These are phyloP conservation scores for Crithidia mellificae DNA, from an alignment of 208 protist genomes.

Conservation along the genomic window DNA sequence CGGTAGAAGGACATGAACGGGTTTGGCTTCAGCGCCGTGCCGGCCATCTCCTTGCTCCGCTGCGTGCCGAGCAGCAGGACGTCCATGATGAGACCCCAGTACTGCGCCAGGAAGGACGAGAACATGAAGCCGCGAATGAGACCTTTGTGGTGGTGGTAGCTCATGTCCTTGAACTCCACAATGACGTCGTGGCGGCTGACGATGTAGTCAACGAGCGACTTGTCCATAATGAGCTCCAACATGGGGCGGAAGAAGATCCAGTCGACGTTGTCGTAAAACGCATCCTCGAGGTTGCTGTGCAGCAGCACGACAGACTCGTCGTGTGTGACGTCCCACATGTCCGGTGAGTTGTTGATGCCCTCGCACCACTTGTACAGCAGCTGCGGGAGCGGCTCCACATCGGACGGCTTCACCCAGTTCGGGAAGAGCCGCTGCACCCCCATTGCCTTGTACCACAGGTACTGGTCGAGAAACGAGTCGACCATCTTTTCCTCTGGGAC, in stretches of 20 bases:
- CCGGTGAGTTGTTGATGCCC: constrained; percentile 99
- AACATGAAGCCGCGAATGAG: constrained; percentile 99
- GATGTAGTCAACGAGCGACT: constrained; percentile 99
- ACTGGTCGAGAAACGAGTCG: constrained; percentile 99
- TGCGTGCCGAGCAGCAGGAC: constrained; percentile 98
- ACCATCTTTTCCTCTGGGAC: constrained; percentile 99
- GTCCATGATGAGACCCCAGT: constrained; percentile 99
- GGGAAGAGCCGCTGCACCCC: constrained; percentile 99
- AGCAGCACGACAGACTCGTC: constrained; percentile 99
- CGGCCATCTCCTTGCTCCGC: constrained; percentile 98
- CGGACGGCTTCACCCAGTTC: constrained; percentile 99
- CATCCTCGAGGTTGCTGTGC: constrained; percentile 96
- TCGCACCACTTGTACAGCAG: constrained; percentile 99
- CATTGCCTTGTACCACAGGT: constrained; percentile 99
- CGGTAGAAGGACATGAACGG: constrained; percentile 97
- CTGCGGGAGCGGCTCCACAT: constrained; percentile 98
- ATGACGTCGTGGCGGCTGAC: constrained; percentile 99
- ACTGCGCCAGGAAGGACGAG: constrained; percentile 99
- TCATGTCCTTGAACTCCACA: constrained; percentile 99
- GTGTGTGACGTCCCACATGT: constrained; percentile 97
- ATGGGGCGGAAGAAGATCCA: constrained; percentile 99
- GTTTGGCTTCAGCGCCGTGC: constrained; percentile 97
- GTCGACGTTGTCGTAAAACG: constrained; percentile 99
- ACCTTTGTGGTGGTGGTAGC: constrained; percentile 99
- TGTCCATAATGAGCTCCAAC: constrained; percentile 99